Conservation (phyloP, 768 basidiomycete species). For the Mycena haematopus region DNA sequence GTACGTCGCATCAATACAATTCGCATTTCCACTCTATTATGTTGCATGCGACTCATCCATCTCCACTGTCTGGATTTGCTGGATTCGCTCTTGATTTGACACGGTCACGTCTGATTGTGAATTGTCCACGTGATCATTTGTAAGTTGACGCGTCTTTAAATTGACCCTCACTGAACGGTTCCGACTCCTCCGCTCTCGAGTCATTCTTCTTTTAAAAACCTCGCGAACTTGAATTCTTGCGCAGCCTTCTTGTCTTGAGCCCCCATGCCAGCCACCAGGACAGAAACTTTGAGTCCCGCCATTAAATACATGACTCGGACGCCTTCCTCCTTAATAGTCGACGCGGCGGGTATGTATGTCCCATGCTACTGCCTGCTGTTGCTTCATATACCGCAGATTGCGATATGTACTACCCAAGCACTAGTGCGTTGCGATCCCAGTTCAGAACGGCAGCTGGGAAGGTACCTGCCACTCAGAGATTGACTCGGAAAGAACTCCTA, state of each 20-base stretch:
- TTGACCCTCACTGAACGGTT: slow-evolving; percentile 5
- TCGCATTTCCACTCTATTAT: slow-evolving; percentile 6
- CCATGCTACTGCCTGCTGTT: background rate
- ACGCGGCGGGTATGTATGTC: slow-evolving; percentile 1
- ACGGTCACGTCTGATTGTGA: background rate
- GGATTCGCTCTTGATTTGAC: background rate
- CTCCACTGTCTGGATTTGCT: too few species aligned
- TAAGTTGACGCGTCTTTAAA: slow-evolving; percentile 4
- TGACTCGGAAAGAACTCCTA: background rate
- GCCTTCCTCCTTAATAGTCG: background rate
- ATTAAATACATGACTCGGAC: slow-evolving; percentile 2
- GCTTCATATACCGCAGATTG: background rate
- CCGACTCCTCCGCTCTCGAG: slow-evolving; percentile 1
- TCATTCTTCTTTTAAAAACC: slow-evolving; percentile 14
- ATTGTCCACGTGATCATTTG: background rate
- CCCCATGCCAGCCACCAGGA: slow-evolving; percentile 26
- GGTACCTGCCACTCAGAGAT: slow-evolving; percentile 31
- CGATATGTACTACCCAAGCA: slow-evolving; percentile 36
- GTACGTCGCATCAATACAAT: slow-evolving; percentile 18
- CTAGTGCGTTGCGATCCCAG: slow-evolving; percentile 33
- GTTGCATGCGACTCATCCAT: background rate
- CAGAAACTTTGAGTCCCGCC: slow-evolving; percentile 5
- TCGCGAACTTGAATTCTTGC: background rate
- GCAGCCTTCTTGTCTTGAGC: background rate
- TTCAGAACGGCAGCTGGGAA: slow-evolving; percentile 45